Evolutionary conservation across 441 rosid species (phyloP), one percentile per base, ranked within the genome.

Genomic region (Arabidopsis hybrid): DNA sequence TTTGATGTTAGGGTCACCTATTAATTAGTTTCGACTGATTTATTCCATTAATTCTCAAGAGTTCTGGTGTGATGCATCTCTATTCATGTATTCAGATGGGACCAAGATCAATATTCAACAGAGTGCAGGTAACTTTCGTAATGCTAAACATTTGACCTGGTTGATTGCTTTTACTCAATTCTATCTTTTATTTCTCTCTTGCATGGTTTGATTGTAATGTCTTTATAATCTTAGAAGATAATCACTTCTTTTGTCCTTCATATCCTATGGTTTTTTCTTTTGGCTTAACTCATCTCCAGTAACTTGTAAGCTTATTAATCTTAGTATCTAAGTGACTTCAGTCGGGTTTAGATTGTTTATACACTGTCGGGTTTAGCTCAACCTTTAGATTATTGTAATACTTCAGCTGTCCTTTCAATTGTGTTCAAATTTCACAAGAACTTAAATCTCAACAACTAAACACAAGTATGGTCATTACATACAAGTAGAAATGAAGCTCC

Each of bases 81-180:
- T 39, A 5, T 61, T 68, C 11, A 36, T 68, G 35, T 75, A 31
- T 76, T 75, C 75, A 76, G 79, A 76, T 76, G 75, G 79, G 14
- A 76, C 69, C 45, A 71, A 66, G 60, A 76, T 76, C 75, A 76
- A 76, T 47, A 71, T 71, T 0, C 79, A 76, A 47, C 79, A 76
- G 39, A 69, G 75, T 4, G 79, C 79, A 63, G 71, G 75, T 76
- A 56, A 55, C 13, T 16, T 10, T 17, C 35, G 4, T 4, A 12
- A 2, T 45, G 17, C 39, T 47, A 4, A 9, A 47, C 16, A 35
- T 49, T 65, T 55, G 7, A 21, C 4, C 57, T 40, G 26, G 16
- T 62, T 53, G 13, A 57, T 51, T 68, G 26, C 21, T 40, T 42
- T 5, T n/a, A 2, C 29, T 42, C 32, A 2, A 0, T 36, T 35